Base-by-base conservation (phyloP, 1,284 basidiomycete genomes). In the Cutaneotrichosporon spelunceum region DNA sequence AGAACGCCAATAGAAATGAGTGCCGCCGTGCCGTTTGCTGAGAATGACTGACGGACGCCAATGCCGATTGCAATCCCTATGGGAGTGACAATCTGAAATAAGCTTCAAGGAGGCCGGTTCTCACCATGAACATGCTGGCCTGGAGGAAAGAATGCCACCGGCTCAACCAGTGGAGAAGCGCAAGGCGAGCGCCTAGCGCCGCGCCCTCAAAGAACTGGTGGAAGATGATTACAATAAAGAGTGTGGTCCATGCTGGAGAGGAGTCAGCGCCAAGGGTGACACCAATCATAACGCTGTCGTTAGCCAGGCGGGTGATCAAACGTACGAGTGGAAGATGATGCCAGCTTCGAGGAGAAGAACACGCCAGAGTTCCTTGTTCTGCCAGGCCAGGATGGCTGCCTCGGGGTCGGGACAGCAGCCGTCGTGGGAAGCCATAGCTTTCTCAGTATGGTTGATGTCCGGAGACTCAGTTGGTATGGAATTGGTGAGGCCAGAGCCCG, bases 331-430 rank as follows among this genome's bases (percentile, higher is more conserved):
- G 70, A 82, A 81, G 63, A 81, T 73, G 66, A 82, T 81, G 36
- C 81, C 81, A 0, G 73, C 75, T 57, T 81, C 80, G 36, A 81
- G 72, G 23, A 79, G 68, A 29, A 72, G 13, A 3, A 81, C 78
- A 53, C 78, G 73, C 64, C 71, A 73, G 5, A 47, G 45, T 21
- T 59, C 49, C 57, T 61, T 48, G 44, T 50, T 50, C 48, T 27
- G 26, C 26, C 27, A 50, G 19, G 48, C 45, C 2, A 53, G 58
- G 49, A 56, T 53, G 34, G 57, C 29, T 4, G 36, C 56, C 14
- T 60, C 62, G 14, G 59, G 24, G 52, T 64, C 56, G 23, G 34
- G 19, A 27, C 61, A 63, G 39, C 24, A 23, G 5, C 24, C 16
- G 21, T 19, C 14, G 24, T 34, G 24, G n/a, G 23, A 16, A 9